Evolutionary conservation across 495 filamentous ascomycete species (phyloP).

Genomic region (Lophiostoma macrostomum): DNA sequence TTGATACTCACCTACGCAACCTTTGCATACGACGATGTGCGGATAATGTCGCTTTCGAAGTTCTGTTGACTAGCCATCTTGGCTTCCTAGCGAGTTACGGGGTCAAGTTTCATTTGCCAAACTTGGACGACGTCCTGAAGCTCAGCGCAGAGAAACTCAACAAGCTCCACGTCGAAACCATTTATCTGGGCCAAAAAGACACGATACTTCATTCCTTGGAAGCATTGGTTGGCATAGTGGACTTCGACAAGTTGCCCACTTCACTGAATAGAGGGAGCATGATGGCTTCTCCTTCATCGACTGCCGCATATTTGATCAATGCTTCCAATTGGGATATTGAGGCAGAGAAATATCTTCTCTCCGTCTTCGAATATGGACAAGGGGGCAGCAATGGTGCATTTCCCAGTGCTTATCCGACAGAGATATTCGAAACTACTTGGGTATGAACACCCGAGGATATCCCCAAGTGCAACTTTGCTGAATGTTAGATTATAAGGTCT

Average conservation of each 20-base stretch:
- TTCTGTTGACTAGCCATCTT: conserved; percentile 40
- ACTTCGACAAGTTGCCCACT: conserved; percentile 44
- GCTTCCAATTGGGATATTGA: conserved; percentile 43
- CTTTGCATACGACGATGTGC: conserved; percentile 39
- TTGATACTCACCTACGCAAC: conserved; percentile 28
- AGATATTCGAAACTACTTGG: conserved; percentile 10
- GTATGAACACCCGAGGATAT: background rate
- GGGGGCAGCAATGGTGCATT: background rate
- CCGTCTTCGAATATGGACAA: background rate
- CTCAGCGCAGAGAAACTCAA: conserved; percentile 34
- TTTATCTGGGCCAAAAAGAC: conserved; percentile 34
- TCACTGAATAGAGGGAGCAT: conserved; percentile 44
- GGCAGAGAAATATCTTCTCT: conserved; percentile 10
- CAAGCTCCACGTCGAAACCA: conserved; percentile 30
- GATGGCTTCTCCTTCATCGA: conserved; percentile 49
- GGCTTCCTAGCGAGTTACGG: conserved; percentile 23
- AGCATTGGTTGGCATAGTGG: conserved; percentile 45
- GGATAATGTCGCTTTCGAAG: conserved; percentile 44
- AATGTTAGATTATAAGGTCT: conserved; percentile 31
- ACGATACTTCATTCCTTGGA: conserved; percentile 48
- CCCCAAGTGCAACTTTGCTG: conserved; percentile 22
- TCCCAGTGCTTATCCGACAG: conserved; percentile 10
- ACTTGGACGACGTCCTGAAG: conserved; percentile 16
- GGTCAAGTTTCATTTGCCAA: conserved; percentile 28
- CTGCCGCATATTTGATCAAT: conserved; percentile 47